A percentile compares a stretch with the other conserved stretches of the same genome.
Evolutionary conservation across 768 basidiomycete species (phyloP).

Genomic region (Tricholoma flavovirens): DNA sequence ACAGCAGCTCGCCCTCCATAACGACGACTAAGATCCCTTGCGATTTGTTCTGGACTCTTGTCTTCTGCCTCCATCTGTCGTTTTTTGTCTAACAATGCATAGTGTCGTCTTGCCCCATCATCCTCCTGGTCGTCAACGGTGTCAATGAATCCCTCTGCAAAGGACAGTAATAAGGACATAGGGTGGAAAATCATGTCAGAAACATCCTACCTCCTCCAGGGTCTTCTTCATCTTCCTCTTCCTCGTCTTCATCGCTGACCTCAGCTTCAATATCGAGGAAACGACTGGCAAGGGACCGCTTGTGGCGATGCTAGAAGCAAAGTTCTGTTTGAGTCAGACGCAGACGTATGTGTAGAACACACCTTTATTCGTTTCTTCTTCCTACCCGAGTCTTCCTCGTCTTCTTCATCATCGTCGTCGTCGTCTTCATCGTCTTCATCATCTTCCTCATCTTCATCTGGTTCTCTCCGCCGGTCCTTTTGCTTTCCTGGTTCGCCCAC

Average conservation of each 20-base stretch:
- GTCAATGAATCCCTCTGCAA: constrained; percentile 66
- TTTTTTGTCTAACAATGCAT: constrained; percentile 62
- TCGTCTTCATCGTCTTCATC: constrained; percentile 38
- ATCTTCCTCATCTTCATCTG: constrained; percentile 29
- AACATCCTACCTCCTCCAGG: constrained; percentile 43
- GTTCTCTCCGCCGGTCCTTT: constrained; percentile 19
- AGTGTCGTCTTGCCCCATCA: constrained; percentile 50
- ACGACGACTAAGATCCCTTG: constrained; percentile 72
- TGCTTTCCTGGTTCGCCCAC: constrained; percentile 34
- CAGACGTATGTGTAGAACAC: constrained; percentile 7
- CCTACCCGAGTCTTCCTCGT: constrained; percentile 48
- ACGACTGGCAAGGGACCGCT: constrained; percentile 57
- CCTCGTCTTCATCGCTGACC: constrained; percentile 96
- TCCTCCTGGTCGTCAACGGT: constrained; percentile 63
- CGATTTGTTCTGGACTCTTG: constrained; percentile 79
- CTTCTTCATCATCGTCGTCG: constrained; percentile 52
- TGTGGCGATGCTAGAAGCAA: constrained; percentile 52
- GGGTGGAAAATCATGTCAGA: not conserved
- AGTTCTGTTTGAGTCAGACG: constrained; percentile 4
- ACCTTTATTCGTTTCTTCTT: constrained; percentile 63
- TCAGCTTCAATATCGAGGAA: constrained; percentile 97
- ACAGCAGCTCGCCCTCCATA: constrained; percentile 59
- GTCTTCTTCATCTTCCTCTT: constrained; percentile 80
- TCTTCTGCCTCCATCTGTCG: constrained; percentile 71
- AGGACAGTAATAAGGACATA: not conserved